phyloP scores from a whole-genome alignment of 257 asterid genomes.

The Solanum chmielewskii region DNA sequence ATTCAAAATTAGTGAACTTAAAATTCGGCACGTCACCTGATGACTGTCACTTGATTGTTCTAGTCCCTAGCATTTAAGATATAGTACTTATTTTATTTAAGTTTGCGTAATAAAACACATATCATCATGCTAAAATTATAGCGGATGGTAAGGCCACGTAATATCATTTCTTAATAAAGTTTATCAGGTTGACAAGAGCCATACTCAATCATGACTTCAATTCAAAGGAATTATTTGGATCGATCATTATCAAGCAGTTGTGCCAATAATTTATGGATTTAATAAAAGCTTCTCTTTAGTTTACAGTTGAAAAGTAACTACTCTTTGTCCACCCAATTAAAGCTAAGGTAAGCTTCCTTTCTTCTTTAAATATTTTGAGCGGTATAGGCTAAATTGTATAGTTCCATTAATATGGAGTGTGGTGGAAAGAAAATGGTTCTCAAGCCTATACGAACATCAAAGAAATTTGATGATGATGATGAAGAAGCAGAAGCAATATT shows the following conservation, averaged over 20 bases:
- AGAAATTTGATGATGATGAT: not conserved
- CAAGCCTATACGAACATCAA: not conserved
- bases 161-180: no score
- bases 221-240: not conserved
- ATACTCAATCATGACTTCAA: not conserved
- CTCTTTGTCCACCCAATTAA: not conserved
- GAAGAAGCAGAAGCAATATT: not conserved
- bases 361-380: not conserved
- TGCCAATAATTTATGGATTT: not conserved
- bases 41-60: no score
- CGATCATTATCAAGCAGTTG: not conserved
- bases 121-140: not conserved
- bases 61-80: no score
- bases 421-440: not conserved
- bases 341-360: not conserved
- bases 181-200: no score
- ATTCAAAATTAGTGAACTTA: no score
- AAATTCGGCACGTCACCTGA: not conserved
- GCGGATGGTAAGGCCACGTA: accelerated
- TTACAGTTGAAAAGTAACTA: not conserved
- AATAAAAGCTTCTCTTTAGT: not conserved
- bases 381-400: not conserved
- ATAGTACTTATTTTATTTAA: no score
- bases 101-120: no score
- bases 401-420: not conserved